Evolutionary conservation across 805 yeast species (phyloP).

Genomic region (Pichia californica): DNA sequence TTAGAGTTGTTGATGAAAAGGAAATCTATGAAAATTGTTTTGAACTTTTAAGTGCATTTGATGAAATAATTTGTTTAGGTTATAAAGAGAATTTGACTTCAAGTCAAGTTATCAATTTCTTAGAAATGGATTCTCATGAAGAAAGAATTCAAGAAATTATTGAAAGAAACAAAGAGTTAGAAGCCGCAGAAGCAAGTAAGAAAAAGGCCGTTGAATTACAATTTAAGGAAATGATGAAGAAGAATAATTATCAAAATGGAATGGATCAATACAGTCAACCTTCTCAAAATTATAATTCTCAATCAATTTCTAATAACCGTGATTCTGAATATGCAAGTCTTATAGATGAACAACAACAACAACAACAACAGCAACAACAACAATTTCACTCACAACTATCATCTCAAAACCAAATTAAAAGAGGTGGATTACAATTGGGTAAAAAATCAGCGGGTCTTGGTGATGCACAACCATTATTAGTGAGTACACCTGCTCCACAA

Average conservation of each 20-base stretch:
- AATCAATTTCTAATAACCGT: neutral
- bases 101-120: constrained; percentile 77
- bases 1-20: constrained; percentile 68
- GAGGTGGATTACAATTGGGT: constrained; percentile 77
- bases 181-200: constrained; percentile 95
- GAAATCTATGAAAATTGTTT: constrained; percentile 82
- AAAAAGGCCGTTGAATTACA: constrained; percentile 89
- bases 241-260: constrained; percentile 26
- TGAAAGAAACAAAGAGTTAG: constrained; percentile 92
- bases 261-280: constrained; percentile 7
- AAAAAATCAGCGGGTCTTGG: constrained; percentile 32
- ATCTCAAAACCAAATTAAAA: constrained; percentile 36
- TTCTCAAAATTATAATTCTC: constrained; percentile 15
- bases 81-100: constrained; percentile 80
- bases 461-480: constrained; percentile 26
- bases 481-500: constrained; percentile 23
- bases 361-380: too few relatives aligned
- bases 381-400: too few relatives aligned
- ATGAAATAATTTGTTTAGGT: constrained; percentile 86
- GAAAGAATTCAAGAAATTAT: constrained; percentile 98
- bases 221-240: constrained; percentile 63
- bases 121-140: constrained; percentile 97
- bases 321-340: constrained; percentile 13
- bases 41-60: constrained; percentile 86
- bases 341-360: neutral